Percentiles rank a stretch among this genome's conserved stretches.
Conservation (phyloP, 805 yeast species). For the Lipomyces yamanashiensis region DNA sequence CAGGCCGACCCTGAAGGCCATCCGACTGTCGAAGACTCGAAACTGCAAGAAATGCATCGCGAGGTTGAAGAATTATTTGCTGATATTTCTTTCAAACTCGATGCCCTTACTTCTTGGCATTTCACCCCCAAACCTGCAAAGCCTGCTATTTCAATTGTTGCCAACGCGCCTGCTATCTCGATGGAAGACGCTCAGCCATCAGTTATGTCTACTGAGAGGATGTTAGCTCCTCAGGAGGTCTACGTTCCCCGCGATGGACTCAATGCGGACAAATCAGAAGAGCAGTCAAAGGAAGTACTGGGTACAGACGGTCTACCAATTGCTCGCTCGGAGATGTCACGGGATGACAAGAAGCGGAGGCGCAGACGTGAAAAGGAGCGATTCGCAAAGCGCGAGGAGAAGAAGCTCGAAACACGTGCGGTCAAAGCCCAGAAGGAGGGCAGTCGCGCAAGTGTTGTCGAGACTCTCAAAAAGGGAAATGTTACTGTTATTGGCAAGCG, state of each 20-base stretch:
- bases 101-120: slow-evolving; percentile 91
- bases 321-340: slow-evolving; percentile 77
- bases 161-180: slow-evolving; percentile 76
- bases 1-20: slow-evolving; percentile 48
- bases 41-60: slow-evolving; percentile 70
- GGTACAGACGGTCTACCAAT: slow-evolving; percentile 75
- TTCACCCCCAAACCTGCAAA: slow-evolving; percentile 89
- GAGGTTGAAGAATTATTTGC: slow-evolving; percentile 73
- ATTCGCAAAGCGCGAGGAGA: slow-evolving; percentile 59
- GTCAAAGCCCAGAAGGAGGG: slow-evolving; percentile 53
- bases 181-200: slow-evolving; percentile 98
- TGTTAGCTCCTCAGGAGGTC: slow-evolving; percentile 94
- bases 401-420: slow-evolving; percentile 45
- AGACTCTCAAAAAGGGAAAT: slow-evolving; percentile 70
- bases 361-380: slow-evolving; percentile 86
- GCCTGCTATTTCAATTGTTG: slow-evolving; percentile 77
- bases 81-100: slow-evolving; percentile 70
- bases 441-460: slow-evolving; percentile 66
- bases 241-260: slow-evolving; percentile 52
- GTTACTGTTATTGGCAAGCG: slow-evolving; percentile 75
- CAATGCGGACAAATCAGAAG: slow-evolving; percentile 47
- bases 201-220: slow-evolving; percentile 69
- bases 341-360: slow-evolving; percentile 84
- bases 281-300: slow-evolving; percentile 62
- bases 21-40: slow-evolving; percentile 61